Evolutionary conservation across 176 grass and related monocot species (phyloP).

Genomic region (Paspalum notatum): DNA sequence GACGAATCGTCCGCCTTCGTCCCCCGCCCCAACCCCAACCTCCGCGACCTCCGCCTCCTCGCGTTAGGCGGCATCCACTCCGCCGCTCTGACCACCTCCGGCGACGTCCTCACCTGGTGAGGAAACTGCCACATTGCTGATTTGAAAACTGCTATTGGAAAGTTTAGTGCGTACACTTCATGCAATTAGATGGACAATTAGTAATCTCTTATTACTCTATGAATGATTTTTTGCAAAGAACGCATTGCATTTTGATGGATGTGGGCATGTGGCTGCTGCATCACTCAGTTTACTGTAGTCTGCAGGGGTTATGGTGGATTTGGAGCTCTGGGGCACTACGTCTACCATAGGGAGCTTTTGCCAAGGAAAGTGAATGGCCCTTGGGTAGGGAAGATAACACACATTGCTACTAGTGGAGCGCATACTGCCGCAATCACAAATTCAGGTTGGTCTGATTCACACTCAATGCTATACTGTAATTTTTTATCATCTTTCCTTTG

Average conservation of each 20-base stretch:
- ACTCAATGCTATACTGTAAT: background rate
- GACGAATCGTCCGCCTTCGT: slow-evolving; percentile 73
- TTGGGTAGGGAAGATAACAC: slow-evolving; percentile 73
- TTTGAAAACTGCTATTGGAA: background rate
- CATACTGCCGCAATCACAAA: slow-evolving; percentile 82
- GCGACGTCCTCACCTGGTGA: slow-evolving; percentile 90
- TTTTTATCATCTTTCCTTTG: background rate
- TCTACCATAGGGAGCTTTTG: slow-evolving; percentile 84
- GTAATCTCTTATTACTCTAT: background rate
- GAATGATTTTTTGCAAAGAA: background rate
- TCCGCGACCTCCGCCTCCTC: slow-evolving; percentile 55
- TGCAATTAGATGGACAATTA: background rate
- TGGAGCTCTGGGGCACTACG: slow-evolving; percentile 94
- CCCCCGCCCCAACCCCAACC: slow-evolving; percentile 73
- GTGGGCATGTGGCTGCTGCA: slow-evolving; percentile 53
- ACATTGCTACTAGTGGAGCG: slow-evolving; percentile 88
- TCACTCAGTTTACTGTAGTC: slow-evolving; percentile 85
- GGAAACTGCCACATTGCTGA: slow-evolving; percentile 47
- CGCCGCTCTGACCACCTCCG: slow-evolving; percentile 67
- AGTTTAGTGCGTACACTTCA: background rate
- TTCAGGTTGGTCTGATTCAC: slow-evolving; percentile 49
- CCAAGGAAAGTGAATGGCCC: slow-evolving; percentile 71
- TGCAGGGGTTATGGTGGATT: slow-evolving; percentile 99
- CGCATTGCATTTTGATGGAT: slow-evolving; percentile 36
- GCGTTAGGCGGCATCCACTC: slow-evolving; percentile 90